phyloP scores from a whole-genome alignment of 1,139 yeast genomes.

The Geotrichum aggregatum region DNA sequence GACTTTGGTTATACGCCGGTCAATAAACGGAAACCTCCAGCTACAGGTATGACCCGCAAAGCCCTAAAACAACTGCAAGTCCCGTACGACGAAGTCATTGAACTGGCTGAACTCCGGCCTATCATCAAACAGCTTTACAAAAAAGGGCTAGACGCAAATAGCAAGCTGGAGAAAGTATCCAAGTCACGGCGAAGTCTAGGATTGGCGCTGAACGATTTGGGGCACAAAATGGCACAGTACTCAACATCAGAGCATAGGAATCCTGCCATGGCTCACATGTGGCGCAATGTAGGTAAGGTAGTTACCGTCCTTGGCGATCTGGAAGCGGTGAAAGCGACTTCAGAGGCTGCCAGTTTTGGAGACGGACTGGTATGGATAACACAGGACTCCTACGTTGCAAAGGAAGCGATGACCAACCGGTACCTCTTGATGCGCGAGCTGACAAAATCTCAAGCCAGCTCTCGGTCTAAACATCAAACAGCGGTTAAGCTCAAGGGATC shows the following conservation, averaged over 20 bases:
- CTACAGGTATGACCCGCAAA: constrained; percentile 78
- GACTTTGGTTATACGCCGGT: constrained; percentile 62
- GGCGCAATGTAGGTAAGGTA: constrained; percentile 73
- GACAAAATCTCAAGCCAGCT: constrained; percentile 68
- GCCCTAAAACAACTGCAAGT: constrained; percentile 88
- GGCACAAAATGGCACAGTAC: constrained; percentile 51
- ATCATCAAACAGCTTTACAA: constrained; percentile 73
- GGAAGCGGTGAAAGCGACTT: constrained; percentile 66
- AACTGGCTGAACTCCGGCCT: constrained; percentile 82
- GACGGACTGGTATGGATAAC: constrained; percentile 66
- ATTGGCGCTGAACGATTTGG: constrained; percentile 58
- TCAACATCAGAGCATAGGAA: constrained; percentile 50
- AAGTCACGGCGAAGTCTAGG: constrained; percentile 56
- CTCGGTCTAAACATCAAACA: constrained; percentile 64
- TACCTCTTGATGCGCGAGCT: constrained; percentile 89
- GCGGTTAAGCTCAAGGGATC: constrained; percentile 74
- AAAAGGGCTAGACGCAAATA: constrained; percentile 52
- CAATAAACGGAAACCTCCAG: constrained; percentile 50
- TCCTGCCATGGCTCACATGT: constrained; percentile 74
- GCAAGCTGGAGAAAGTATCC: constrained; percentile 52
- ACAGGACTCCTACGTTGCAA: constrained; percentile 78
- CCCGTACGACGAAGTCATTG: constrained; percentile 82
- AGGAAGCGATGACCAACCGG: constrained; percentile 88
- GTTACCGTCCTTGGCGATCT: constrained; percentile 70
- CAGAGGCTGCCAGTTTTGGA: constrained; percentile 70